phyloP scores from a whole-genome alignment of 192 early-diverging fungal genomes.

The Coemansia sp. region DNA sequence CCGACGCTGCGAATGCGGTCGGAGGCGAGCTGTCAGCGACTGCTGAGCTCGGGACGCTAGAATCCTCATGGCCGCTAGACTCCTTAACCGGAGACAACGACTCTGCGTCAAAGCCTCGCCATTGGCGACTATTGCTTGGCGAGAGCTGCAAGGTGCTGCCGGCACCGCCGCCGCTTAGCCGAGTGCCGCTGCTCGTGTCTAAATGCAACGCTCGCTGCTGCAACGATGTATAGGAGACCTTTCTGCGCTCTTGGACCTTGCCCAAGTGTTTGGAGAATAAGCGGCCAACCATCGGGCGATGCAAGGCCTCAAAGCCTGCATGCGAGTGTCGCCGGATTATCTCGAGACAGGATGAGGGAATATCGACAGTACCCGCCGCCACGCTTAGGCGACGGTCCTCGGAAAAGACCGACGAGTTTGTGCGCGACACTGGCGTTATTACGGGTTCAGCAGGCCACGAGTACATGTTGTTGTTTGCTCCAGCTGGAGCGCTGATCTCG shows the following conservation, averaged over 20 bases:
- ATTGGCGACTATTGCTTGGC: conserved; percentile 1
- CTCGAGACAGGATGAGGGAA: conserved; percentile 44
- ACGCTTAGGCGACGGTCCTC: conserved; percentile 50
- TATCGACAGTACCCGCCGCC: conserved; percentile 53
- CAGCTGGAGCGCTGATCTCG: conserved; percentile 36
- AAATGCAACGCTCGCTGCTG: conserved; percentile 11
- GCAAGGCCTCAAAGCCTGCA: conserved; percentile 46
- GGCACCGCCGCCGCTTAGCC: background rate
- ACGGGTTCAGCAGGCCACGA: conserved; percentile 42
- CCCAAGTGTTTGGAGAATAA: conserved; percentile 52
- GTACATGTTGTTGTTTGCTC: conserved; percentile 47
- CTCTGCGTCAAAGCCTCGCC: conserved; percentile 22
- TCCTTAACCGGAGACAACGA: conserved; percentile 39
- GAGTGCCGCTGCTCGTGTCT: background rate
- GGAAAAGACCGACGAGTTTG: conserved; percentile 20
- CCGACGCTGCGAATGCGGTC: background rate
- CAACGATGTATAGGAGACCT: conserved; percentile 36
- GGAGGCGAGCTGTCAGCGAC: background rate
- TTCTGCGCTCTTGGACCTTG: conserved; percentile 47
- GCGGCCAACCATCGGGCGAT: conserved; percentile 48
- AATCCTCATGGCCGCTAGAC: conserved; percentile 21
- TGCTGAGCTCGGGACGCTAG: conserved; percentile 7
- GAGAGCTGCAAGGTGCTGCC: background rate
- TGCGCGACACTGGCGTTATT: conserved; percentile 13
- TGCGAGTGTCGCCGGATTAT: conserved; percentile 51